Evolutionary conservation across 2,329 filamentous ascomycete species (phyloP).

Genomic region (Albifimbria verrucaria): DNA sequence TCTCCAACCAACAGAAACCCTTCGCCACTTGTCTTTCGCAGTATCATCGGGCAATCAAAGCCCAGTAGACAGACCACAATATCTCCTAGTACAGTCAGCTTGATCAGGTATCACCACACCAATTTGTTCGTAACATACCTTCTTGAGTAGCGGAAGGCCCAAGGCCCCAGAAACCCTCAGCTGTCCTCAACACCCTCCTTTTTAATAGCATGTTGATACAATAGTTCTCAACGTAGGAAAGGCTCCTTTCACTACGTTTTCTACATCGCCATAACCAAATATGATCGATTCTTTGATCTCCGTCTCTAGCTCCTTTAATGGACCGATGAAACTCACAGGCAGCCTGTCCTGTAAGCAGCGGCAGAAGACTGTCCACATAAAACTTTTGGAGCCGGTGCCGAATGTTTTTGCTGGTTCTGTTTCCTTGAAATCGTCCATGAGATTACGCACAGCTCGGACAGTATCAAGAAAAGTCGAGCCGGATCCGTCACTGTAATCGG

Average conservation of each 20-base stretch:
- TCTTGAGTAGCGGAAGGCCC: not conserved
- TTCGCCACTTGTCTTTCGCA: not conserved
- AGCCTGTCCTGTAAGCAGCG: not conserved
- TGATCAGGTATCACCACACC: not conserved
- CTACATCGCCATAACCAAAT: not conserved
- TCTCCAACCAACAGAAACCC: not conserved
- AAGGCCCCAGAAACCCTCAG: constrained; percentile 1
- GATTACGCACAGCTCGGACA: not conserved
- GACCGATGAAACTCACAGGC: not conserved
- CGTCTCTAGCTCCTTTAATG: not conserved
- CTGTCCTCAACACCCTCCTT: not conserved
- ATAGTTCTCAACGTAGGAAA: not conserved
- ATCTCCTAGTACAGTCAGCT: not conserved
- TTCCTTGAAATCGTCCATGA: not conserved
- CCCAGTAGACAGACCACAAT: not conserved
- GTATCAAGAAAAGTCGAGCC: not conserved
- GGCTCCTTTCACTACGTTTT: constrained; percentile 1
- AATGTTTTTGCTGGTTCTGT: not conserved
- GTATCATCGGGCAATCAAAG: not conserved
- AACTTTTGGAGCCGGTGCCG: not conserved
- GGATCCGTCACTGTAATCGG: not conserved
- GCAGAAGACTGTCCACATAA: not conserved
- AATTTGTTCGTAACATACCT: not conserved
- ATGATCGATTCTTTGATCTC: not conserved
- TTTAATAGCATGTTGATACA: not conserved